These are phyloP conservation scores for Stemphylium lycopersici DNA, from an alignment of 2,329 filamentous ascomycete species.

Conservation along the genomic window DNA sequence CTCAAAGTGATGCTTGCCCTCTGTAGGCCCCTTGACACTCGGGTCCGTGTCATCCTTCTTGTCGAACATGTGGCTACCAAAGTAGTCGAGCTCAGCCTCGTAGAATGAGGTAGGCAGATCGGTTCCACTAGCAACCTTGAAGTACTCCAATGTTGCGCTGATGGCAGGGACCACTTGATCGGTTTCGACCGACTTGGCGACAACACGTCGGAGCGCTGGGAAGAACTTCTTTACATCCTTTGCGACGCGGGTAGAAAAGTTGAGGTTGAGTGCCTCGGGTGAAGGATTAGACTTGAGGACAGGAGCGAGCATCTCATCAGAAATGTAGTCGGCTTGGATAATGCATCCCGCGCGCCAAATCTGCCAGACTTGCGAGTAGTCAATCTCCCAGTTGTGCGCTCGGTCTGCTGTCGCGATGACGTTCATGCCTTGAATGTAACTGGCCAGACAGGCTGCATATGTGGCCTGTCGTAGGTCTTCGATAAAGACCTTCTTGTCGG, in stretches of 20 bases:
- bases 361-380: conserved; percentile 59
- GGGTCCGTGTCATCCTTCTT: conserved; percentile 59
- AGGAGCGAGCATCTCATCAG: conserved; percentile 60
- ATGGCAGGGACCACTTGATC: conserved; percentile 68
- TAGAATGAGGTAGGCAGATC: conserved; percentile 71
- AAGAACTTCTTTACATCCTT: conserved; percentile 61
- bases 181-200: conserved; percentile 59
- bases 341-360: conserved; percentile 76
- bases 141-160: conserved; percentile 68
- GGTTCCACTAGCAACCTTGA: conserved; percentile 67
- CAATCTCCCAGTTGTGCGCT: conserved; percentile 64
- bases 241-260: conserved; percentile 54
- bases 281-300: conserved; percentile 47
- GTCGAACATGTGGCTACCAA: conserved; percentile 71
- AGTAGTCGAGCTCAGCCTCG: conserved; percentile 74
- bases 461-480: conserved; percentile 66
- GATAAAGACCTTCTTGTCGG: conserved; percentile 55
- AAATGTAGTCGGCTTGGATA: conserved; percentile 70
- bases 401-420: conserved; percentile 65
- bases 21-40: conserved; percentile 55
- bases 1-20: conserved; percentile 68
- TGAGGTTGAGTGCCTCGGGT: conserved; percentile 55
- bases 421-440: conserved; percentile 70
- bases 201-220: conserved; percentile 61
- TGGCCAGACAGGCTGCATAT: conserved; percentile 66